Conservation (phyloP, 2,329 filamentous ascomycete genomes). For the Phaeophleospora eucalypticola region DNA sequence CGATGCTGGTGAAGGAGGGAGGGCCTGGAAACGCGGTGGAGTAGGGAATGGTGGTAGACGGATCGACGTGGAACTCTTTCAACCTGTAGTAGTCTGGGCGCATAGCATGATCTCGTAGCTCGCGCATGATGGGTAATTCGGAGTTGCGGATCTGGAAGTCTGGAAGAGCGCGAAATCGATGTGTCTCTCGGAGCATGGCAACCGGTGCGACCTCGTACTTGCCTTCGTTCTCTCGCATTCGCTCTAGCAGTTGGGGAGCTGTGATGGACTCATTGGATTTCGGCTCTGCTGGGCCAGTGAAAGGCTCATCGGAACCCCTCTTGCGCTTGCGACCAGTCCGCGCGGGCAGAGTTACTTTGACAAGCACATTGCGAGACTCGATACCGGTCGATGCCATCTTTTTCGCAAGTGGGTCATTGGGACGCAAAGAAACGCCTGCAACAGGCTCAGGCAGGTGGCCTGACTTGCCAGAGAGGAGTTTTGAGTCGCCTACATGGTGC, state of each 20-base stretch:
- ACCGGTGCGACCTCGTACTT: constrained; percentile 29
- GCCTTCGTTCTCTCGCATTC: constrained; percentile 28
- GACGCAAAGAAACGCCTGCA: constrained; percentile 70
- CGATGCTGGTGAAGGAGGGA: constrained; percentile 27
- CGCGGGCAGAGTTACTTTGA: constrained; percentile 83
- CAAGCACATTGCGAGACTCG: constrained; percentile 73
- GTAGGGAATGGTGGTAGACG: constrained; percentile 52
- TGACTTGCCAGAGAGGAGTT: constrained; percentile 22
- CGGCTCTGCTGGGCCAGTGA: constrained; percentile 10
- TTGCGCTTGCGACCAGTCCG: constrained; percentile 83
- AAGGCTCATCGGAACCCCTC: constrained; percentile 64
- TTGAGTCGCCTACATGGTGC: constrained; percentile 30
- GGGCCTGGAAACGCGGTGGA: constrained; percentile 40
- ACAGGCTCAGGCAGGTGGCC: constrained; percentile 39
- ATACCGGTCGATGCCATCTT: constrained; percentile 73
- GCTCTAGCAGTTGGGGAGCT: constrained; percentile 28
- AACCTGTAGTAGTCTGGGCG: constrained; percentile 60
- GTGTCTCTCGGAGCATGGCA: constrained; percentile 68
- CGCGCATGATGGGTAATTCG: constrained; percentile 58
- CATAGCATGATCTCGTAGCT: constrained; percentile 67
- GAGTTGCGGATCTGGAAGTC: constrained; percentile 63
- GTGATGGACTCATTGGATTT: constrained; percentile 18
- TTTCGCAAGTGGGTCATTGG: constrained; percentile 72
- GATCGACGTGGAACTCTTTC: constrained; percentile 63
- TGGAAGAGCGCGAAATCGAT: constrained; percentile 79